phyloP scores from a whole-genome alignment of 2,329 filamentous ascomycete species.

The Colletotrichum sp. region DNA sequence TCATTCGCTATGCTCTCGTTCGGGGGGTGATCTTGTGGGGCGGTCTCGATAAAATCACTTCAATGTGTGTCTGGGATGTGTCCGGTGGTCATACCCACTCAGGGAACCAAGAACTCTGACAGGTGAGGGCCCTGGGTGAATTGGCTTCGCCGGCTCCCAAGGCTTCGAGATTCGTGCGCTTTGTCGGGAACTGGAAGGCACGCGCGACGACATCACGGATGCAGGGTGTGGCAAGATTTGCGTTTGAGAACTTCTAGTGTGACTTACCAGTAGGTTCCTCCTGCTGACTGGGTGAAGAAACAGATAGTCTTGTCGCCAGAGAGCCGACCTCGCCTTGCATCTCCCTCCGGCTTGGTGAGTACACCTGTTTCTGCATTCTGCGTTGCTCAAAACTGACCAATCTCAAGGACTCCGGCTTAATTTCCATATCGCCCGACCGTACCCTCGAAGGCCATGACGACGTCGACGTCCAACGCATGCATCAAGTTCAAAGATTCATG shows the following conservation, averaged over 20 bases:
- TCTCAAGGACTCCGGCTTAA: accelerated
- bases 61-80: background rate
- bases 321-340: background rate
- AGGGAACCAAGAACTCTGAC: background rate
- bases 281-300: constrained; percentile 8
- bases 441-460: too few species aligned
- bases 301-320: background rate
- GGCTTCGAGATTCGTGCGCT: background rate
- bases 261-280: constrained; percentile 1
- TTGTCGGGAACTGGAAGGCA: background rate
- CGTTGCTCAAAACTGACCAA: background rate
- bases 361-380: background rate
- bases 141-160: background rate
- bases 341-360: background rate
- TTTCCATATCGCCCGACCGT: too few species aligned
- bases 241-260: background rate
- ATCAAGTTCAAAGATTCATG: too few species aligned
- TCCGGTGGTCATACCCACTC: background rate
- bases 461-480: too few species aligned
- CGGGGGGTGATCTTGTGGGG: background rate
- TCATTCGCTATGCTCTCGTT: background rate
- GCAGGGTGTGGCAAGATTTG: background rate
- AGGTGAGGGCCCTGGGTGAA: background rate
- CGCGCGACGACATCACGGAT: constrained; percentile 1
- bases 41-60: background rate